Percentiles rank a stretch among this genome's conserved stretches.
Conservation (phyloP, 2,329 filamentous ascomycete genomes). For the Fusarium sp. region DNA sequence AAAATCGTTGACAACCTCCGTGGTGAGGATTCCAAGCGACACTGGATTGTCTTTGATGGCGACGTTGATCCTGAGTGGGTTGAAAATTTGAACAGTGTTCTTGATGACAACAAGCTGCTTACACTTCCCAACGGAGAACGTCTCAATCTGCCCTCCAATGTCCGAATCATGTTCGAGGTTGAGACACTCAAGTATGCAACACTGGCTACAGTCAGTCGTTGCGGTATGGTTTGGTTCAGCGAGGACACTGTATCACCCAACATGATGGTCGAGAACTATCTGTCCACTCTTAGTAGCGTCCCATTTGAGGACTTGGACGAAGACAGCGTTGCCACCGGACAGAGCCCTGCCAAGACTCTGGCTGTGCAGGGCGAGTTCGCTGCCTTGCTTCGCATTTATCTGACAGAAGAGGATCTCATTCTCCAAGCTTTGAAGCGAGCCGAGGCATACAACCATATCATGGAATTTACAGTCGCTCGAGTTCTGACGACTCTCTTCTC, state of each 20-base stretch:
- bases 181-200: conserved; percentile 98
- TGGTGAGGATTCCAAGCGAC: conserved; percentile 94
- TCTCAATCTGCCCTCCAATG: conserved; percentile 92
- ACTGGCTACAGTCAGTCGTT: conserved; percentile 97
- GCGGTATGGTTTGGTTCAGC: conserved; percentile 99
- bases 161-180: conserved; percentile 99
- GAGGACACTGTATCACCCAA: conserved; percentile 93
- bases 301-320: conserved; percentile 97
- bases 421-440: conserved; percentile 81
- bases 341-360: conserved; percentile 81
- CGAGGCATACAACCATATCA: conserved; percentile 89
- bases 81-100: conserved; percentile 98
- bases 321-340: conserved; percentile 81
- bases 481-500: conserved; percentile 95
- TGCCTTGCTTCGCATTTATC: conserved; percentile 78
- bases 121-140: conserved; percentile 98
- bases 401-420: conserved; percentile 85
- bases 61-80: conserved; percentile 99
- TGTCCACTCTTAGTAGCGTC: conserved; percentile 83
- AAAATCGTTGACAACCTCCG: conserved; percentile 99
- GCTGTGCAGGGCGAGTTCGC: conserved; percentile 84
- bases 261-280: conserved; percentile 94
- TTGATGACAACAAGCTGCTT: conserved; percentile 98
- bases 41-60: conserved; percentile 99
- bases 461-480: conserved; percentile 95